Conservation (phyloP, 2,329 filamentous ascomycete species). For the Didymella segeticola region DNA sequence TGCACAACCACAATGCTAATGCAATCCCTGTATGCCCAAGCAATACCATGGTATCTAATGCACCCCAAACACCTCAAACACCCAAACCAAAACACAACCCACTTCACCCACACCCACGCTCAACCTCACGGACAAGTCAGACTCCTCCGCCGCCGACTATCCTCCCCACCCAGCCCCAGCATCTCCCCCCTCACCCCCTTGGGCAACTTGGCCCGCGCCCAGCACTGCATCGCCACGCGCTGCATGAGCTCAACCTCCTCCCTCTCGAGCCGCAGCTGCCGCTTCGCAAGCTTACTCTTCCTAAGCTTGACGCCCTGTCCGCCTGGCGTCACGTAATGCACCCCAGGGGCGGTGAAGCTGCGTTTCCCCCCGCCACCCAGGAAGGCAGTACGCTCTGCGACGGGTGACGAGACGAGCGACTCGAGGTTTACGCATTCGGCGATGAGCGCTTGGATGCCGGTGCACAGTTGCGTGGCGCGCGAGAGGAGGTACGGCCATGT, state of each 20-base stretch:
- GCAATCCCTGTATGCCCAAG: no score
- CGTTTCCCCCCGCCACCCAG: conserved; percentile 21
- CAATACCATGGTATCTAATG: no score
- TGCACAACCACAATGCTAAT: no score
- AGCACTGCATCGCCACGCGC: conserved; percentile 52
- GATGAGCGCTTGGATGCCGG: conserved; percentile 56
- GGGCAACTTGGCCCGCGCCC: conserved; percentile 45
- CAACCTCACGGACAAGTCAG: conserved; percentile 15
- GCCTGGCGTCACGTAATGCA: conserved; percentile 18
- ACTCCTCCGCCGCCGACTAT: conserved; percentile 10
- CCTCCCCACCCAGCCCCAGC: background rate
- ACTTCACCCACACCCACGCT: no score
- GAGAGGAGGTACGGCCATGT: conserved; percentile 54
- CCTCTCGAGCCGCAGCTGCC: conserved; percentile 52
- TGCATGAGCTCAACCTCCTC: conserved; percentile 55
- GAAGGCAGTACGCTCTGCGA: conserved; percentile 21
- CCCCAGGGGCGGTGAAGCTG: conserved; percentile 26
- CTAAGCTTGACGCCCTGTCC: conserved; percentile 40
- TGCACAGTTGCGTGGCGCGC: conserved; percentile 52
- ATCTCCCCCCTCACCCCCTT: conserved; percentile 10
- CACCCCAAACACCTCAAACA: no score
- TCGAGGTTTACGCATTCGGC: conserved; percentile 53
- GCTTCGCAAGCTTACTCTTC: conserved; percentile 53
- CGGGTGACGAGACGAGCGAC: conserved; percentile 46
- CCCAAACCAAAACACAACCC: no score